A percentile compares a stretch with the other conserved stretches of the same genome.
Conservation (phyloP, 331 rosid species). For the Cydonia oblonga region DNA sequence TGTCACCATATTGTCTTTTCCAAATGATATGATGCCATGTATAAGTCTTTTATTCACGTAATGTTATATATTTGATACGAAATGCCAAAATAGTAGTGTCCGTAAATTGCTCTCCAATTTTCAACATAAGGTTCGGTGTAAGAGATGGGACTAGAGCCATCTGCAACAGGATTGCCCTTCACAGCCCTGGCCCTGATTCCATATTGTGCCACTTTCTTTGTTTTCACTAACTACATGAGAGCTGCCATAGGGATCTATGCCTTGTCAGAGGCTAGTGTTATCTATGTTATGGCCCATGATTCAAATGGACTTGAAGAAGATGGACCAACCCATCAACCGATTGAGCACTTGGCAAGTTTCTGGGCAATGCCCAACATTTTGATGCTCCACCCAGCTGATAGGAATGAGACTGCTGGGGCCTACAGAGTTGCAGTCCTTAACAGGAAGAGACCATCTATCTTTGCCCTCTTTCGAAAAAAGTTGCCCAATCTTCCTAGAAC, state of each 20-base stretch:
- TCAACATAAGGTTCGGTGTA: slow-evolving; percentile 62
- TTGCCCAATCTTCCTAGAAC: slow-evolving; percentile 70
- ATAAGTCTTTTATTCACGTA: too few species aligned
- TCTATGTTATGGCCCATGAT: slow-evolving; percentile 92
- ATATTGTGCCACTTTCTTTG: slow-evolving; percentile 90
- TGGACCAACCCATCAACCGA: slow-evolving; percentile 95
- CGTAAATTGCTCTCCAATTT: too few species aligned
- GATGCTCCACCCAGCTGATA: slow-evolving; percentile 98
- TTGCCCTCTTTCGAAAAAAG: slow-evolving; percentile 89
- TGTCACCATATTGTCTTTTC: too few species aligned
- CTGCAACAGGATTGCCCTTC: slow-evolving; percentile 82
- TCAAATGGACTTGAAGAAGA: slow-evolving; percentile 97
- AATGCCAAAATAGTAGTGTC: too few species aligned
- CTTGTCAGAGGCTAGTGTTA: slow-evolving; percentile 57
- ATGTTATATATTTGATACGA: too few species aligned
- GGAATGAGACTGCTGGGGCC: slow-evolving; percentile 95
- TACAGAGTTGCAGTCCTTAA: slow-evolving; percentile 66
- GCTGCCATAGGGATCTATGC: slow-evolving; percentile 92
- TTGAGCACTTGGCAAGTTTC: slow-evolving; percentile 92
- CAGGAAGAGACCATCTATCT: slow-evolving; percentile 89
- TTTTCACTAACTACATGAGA: slow-evolving; percentile 94
- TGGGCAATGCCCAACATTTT: slow-evolving; percentile 92
- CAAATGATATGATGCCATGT: too few species aligned
- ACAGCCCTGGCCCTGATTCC: slow-evolving; percentile 86
- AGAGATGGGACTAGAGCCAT: slow-evolving; percentile 95